Conservation (phyloP, 768 basidiomycete genomes). For the Auriscalpium microsporum region DNA sequence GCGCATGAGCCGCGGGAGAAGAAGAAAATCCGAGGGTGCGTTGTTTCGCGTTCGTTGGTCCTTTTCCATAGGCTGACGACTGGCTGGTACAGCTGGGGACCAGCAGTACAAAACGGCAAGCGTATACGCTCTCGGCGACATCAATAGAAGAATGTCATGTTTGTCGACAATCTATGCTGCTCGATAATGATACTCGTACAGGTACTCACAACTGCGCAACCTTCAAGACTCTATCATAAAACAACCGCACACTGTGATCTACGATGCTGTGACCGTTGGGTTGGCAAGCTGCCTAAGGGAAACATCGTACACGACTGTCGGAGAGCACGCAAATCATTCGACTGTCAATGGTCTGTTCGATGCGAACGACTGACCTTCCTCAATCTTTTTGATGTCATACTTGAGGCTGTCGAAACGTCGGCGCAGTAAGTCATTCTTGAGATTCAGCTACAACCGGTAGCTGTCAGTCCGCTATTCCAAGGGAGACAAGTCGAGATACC, state of each 20-base stretch:
- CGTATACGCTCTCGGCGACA: slow-evolving; percentile 50
- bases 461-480: not conserved
- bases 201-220: too few species aligned
- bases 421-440: slow-evolving; percentile 70
- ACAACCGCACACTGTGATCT: too few species aligned
- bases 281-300: slow-evolving; percentile 57
- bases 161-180: too few species aligned
- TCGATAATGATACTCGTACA: too few species aligned
- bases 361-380: slow-evolving; percentile 53
- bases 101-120: slow-evolving; percentile 66
- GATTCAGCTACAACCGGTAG: slow-evolving; percentile 45
- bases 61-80: not conserved
- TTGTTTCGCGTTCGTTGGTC: slow-evolving; percentile 10
- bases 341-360: not conserved
- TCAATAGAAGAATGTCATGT: not conserved
- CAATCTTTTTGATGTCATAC: slow-evolving; percentile 82
- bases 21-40: slow-evolving; percentile 76
- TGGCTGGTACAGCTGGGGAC: slow-evolving; percentile 53
- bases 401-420: slow-evolving; percentile 74
- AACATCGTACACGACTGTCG: slow-evolving; percentile 75
- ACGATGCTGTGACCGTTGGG: too few species aligned
- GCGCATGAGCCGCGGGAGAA: slow-evolving; percentile 59
- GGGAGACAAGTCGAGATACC: slow-evolving; percentile 32
- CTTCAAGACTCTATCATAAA: too few species aligned
- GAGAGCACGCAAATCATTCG: slow-evolving; percentile 2